Base-by-base conservation (phyloP, 108 stramenopile genomes). In the Cyclostephanos invisitatus region DNA sequence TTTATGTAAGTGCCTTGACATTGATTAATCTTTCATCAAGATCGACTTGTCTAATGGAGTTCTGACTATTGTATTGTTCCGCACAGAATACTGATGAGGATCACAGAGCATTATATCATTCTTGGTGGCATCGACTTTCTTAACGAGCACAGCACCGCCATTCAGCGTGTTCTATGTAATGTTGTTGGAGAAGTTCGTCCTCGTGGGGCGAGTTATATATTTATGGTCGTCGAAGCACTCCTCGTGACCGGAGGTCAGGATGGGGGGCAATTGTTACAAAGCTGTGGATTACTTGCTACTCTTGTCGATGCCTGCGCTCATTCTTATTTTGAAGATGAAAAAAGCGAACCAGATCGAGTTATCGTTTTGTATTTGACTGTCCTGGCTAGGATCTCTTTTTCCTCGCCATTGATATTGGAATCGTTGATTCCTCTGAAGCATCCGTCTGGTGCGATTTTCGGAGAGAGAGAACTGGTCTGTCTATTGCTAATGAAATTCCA, bases 41-140 rank as follows among this genome's bases (percentile, higher is more conserved):
- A 40, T 25, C 21, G 15, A 24, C 18, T 44, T 8, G 18, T 28
- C 29, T 12, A 4, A 18, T 48, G n/a, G 32, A 29, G 5, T 20
- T 24, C 27, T 27, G 14, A 5, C 62, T 17, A 12, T 27, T 8
- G 36, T 63, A 27, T 6, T 44, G 61, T 27, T 49, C 44, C n/a
- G 12, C 2, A 20, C 5, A 77, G 63, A 21, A 58, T 75, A 17
- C 54, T 83, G 73, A 80, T 78, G 77, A 59, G 73, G 42, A 69
- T 83, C 8, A 67, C 73, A 8, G 78, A 83, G 35, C 64, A 71
- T 61, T 83, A 83, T 70, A 68, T 83, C 21, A 68, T 75, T 53
- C 46, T 80, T 57, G 83, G 83, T 10, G 70, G 74, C 35, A 64
- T 29, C 3, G 44, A 1, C 6, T 83, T 83, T 55, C 74, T 83